Base-by-base conservation (phyloP, 2,329 filamentous ascomycete genomes). In the Aspergillus chevalieri region DNA sequence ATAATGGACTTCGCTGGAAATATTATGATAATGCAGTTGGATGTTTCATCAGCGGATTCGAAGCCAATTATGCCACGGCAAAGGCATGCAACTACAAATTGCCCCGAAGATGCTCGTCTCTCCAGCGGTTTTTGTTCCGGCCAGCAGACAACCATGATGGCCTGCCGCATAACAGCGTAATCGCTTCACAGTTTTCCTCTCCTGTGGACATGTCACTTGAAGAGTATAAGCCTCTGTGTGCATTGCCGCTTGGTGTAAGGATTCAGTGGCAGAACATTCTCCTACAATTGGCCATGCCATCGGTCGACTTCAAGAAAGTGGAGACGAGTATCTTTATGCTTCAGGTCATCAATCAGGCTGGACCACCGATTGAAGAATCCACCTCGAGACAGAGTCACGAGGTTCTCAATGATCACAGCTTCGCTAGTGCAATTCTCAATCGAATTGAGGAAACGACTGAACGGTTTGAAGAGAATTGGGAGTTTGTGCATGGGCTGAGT, bases 261-360 rank as follows among this genome's bases (percentile, higher is more conserved):
- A 62, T 82, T 7, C 78, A 81, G 46, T 85, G 80, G 77, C 57
- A 69, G 7, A 84, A 83, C 47, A 74, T 85, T 3, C 58, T 81
- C 0, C 57, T 69, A 1, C 75, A 83, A 55, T 61, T 85, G 3
- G n/a, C 15, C 17, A 41, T 21, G 17, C 74, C 76, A 0, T 67
- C 67, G 1, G 47, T 85, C 0, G 74, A 81, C 42, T 75, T 81
- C 33, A 76, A 74, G 9, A 75, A 76, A 39, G 50, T 65, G 0
- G 76, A 80, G 39, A 77, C 78, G 0, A 64, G 65, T 5, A 53
- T 74, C 2, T 57, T 83, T 0, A 46, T 83, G 0, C 57, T 73
- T 2, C 81, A 85, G 52, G 66, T 71, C 0, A 66, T 73, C 8
- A 69, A 73, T 52, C 75, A 82, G 61, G 69, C 69, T 2, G 77